Evolutionary conservation across 768 basidiomycete genomes (phyloP), one percentile per base, ranked within the genome.

Genomic region (Cytidiella melzeri): DNA sequence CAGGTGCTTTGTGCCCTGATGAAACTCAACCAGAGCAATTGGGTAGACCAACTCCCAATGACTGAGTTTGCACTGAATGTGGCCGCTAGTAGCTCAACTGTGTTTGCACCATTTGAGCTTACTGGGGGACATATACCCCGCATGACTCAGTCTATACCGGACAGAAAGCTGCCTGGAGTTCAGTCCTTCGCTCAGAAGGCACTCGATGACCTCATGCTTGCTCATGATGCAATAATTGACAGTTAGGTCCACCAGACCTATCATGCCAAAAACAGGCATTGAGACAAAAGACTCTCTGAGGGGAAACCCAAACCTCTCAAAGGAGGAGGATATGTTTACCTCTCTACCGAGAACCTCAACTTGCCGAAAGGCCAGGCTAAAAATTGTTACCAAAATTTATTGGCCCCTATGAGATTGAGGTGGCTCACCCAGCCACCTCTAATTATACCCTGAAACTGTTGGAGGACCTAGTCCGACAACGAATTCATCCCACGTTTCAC

Each of bases 11-110:
- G 47, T 5, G n/a, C 10, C 0, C 4, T 48, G 18, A 44, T 61
- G 3, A 5, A 19, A 1, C 50, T 52, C 0, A 51, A 62, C 48
- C 60, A 62, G 41, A 37, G 6, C 0, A 59, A 73, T 26, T 72
- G 69, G 68, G 55, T 63, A 0, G 47, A 64, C 0, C 56, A 57
- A 4, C 3, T 71, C 1, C 67, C 65, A 1, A 44, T 69, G 43
- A 59, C 61, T 0, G 69, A 73, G 46, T 73, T 74, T 53, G 70
- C 70, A 0, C 60, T 73, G 3, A 75, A 69, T 50, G 56, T 57
- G 0, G 54, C 61, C 20, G 49, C 55, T 0, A 64, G 59, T 25
- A 43, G 57, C 3, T 63, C 67, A 0, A 73, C 70, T 0, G 55
- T 59, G 20, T 73, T 65, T 47, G 61, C 67, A 18, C 70, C 67